Percentiles rank a stretch among this genome's conserved stretches.
Evolutionary conservation across 345 rosid species (phyloP).

Genomic region (Eucalyptus lansdowneana): DNA sequence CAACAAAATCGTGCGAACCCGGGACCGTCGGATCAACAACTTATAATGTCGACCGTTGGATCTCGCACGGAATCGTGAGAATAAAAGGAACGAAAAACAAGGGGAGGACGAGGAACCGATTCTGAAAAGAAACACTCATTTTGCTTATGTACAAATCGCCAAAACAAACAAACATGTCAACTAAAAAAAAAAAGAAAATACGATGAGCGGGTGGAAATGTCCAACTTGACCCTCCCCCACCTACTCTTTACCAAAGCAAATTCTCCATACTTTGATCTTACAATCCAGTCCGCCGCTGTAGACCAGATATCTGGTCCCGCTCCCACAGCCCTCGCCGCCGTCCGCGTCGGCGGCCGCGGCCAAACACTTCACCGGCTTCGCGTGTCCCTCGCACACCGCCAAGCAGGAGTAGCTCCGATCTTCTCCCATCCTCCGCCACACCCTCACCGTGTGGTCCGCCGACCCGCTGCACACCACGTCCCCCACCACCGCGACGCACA

Average conservation of each 20-base stretch:
- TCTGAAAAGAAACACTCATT: background rate
- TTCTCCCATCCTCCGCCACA: slow-evolving; percentile 40
- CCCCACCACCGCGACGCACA: slow-evolving; percentile 43
- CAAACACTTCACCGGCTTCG: slow-evolving; percentile 58
- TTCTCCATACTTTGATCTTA: slow-evolving; percentile 40
- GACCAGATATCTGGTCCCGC: slow-evolving; percentile 17
- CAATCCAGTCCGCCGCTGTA: slow-evolving; percentile 67
- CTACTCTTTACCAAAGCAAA: background rate
- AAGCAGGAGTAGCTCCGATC: slow-evolving; percentile 30
- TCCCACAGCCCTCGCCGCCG: background rate
- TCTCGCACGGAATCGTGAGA: background rate
- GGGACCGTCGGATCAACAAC: background rate
- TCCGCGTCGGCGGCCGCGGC: slow-evolving; percentile 1
- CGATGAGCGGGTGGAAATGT: background rate
- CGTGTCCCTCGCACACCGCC: slow-evolving; percentile 53
- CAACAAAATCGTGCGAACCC: background rate
- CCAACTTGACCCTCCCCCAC: background rate
- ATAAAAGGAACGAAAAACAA: no score
- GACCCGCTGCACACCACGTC: slow-evolving; percentile 66
- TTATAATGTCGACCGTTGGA: background rate
- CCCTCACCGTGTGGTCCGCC: slow-evolving; percentile 45
- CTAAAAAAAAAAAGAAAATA: background rate
- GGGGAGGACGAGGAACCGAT: background rate
- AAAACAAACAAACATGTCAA: background rate
- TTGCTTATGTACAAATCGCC: background rate